These are phyloP conservation scores for Phytophthora parvispora DNA, from an alignment of 352 stramenopile genomes.

Conservation along the genomic window DNA sequence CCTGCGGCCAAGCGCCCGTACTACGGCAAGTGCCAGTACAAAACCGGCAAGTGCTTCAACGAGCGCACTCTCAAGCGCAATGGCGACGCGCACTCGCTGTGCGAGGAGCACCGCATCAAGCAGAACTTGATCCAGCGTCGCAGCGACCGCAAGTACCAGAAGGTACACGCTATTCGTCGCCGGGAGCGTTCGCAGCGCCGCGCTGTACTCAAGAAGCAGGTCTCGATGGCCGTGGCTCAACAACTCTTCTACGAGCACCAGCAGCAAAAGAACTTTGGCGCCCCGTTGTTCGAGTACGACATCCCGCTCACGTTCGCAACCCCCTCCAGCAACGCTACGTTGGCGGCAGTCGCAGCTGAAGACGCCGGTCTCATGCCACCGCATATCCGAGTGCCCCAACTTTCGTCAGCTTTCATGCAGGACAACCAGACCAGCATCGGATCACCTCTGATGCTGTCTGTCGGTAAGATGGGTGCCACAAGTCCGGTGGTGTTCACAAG, in stretches of 20 bases:
- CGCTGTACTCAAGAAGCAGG: conserved; percentile 84
- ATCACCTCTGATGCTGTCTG: conserved; percentile 25
- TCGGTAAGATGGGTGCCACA: conserved; percentile 3
- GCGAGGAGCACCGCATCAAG: conserved; percentile 87
- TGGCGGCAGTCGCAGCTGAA: background rate
- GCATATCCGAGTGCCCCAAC: conserved; percentile 53
- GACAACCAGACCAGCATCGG: conserved; percentile 6
- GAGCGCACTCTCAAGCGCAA: conserved; percentile 89
- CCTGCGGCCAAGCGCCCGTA: conserved; percentile 42
- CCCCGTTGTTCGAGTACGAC: conserved; percentile 42
- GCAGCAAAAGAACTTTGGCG: conserved; percentile 75
- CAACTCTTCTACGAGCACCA: conserved; percentile 87
- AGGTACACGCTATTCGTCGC: conserved; percentile 80
- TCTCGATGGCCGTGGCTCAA: conserved; percentile 81
- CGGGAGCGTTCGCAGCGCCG: conserved; percentile 80
- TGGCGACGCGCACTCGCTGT: conserved; percentile 82
- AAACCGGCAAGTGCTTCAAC: conserved; percentile 91
- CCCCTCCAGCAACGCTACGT: background rate
- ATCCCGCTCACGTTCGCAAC: conserved; percentile 33
- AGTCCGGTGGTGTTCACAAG: background rate
- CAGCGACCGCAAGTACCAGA: conserved; percentile 89
- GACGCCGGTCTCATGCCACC: conserved; percentile 36
- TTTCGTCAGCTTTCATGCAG: conserved; percentile 14
- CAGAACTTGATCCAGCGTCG: conserved; percentile 88
- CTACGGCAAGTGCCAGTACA: conserved; percentile 89